These are phyloP conservation scores for Gaeumannomyces sp. DNA, from an alignment of 2,329 filamentous ascomycete genomes.

Conservation along the genomic window DNA sequence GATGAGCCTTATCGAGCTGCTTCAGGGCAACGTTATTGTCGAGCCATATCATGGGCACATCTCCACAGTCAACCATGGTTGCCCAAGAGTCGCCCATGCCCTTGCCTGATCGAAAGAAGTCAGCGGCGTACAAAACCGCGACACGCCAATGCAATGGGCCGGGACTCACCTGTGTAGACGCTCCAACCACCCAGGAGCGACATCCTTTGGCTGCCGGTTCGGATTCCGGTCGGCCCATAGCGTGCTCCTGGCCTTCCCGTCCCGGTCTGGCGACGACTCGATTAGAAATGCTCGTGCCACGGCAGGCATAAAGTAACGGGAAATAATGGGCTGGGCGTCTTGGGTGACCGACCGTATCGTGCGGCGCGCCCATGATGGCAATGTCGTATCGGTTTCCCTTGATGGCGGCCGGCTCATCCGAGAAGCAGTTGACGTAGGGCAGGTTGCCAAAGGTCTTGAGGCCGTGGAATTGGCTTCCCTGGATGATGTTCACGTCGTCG, in stretches of 20 bases:
- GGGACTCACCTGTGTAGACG: conserved; percentile 20
- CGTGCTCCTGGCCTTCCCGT: conserved; percentile 24
- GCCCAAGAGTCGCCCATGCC: conserved; percentile 72
- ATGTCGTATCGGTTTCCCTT: conserved; percentile 45
- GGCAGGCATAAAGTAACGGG: neutral
- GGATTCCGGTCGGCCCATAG: conserved; percentile 23
- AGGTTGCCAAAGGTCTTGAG: conserved; percentile 60
- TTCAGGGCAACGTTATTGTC: conserved; percentile 68
- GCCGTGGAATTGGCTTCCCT: conserved; percentile 41
- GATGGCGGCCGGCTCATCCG: conserved; percentile 38
- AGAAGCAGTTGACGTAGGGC: conserved; percentile 53
- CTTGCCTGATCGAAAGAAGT: conserved; percentile 21
- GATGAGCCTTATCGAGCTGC: conserved; percentile 66
- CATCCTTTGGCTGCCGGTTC: conserved; percentile 21
- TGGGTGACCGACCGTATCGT: conserved; percentile 33
- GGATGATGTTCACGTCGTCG: conserved; percentile 33
- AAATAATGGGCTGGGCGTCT: neutral
- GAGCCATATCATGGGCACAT: conserved; percentile 70
- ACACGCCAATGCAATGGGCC: neutral
- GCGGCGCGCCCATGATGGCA: conserved; percentile 43
- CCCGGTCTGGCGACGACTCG: conserved; percentile 10
- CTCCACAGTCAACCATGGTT: conserved; percentile 69
- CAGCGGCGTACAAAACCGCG: conserved; percentile 9
- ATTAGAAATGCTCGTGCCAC: neutral
- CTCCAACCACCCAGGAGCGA: conserved; percentile 16